Percentiles rank a stretch among this genome's conserved stretches.
Evolutionary conservation across 2,329 filamentous ascomycete species (phyloP).

Genomic region (Trichoderma breve): DNA sequence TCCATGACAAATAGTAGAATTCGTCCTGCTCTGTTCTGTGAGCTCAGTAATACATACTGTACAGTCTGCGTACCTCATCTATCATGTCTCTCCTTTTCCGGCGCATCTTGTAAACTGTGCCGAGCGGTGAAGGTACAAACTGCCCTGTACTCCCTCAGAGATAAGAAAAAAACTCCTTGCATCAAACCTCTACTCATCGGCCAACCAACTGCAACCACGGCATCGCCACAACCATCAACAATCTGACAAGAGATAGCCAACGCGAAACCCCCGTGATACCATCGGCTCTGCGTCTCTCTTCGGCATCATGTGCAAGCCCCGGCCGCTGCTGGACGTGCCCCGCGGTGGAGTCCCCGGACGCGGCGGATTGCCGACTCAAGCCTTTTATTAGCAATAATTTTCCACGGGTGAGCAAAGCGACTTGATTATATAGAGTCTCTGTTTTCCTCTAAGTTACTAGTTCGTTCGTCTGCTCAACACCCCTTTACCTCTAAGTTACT

Average conservation of each 20-base stretch:
- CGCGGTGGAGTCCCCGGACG: conserved; percentile 18
- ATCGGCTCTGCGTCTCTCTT: background rate
- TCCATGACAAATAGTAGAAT: background rate
- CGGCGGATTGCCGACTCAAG: conserved; percentile 20
- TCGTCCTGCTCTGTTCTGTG: too few species aligned
- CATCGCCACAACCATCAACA: background rate
- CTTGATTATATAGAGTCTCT: conserved; percentile 19
- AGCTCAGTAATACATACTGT: background rate
- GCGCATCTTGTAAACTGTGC: background rate
- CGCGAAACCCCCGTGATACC: background rate
- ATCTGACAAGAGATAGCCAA: background rate
- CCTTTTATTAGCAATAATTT: conserved; percentile 11
- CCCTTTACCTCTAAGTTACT: conserved; percentile 23
- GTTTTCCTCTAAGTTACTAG: conserved; percentile 24
- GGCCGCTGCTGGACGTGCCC: conserved; percentile 8
- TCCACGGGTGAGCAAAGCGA: conserved; percentile 7
- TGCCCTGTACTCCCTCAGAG: background rate
- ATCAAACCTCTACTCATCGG: background rate
- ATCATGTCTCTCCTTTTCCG: background rate
- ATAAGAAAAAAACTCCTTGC: background rate
- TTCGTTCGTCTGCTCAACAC: conserved; percentile 17
- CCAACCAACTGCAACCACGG: background rate
- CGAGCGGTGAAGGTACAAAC: background rate
- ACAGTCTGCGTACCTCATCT: background rate
- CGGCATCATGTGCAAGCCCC: conserved; percentile 6